Base-by-base conservation (phyloP, 2,329 filamentous ascomycete species). In the Ilyonectria sp. region DNA sequence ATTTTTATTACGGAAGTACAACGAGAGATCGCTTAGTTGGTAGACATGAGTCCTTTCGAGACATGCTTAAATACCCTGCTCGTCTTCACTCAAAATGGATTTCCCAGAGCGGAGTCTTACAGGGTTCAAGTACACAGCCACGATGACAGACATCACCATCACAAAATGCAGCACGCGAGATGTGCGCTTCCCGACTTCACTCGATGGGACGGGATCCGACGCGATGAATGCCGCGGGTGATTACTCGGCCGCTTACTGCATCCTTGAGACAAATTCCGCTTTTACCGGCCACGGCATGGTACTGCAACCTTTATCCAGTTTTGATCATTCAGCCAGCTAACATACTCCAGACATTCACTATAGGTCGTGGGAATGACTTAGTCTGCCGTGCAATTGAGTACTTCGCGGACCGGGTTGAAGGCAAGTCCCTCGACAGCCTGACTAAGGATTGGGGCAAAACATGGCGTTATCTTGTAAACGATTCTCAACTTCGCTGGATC, bases 141-240 rank as follows among this genome's bases (percentile, higher is more conserved):
- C 23, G 23, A 23, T 23, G 23, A 23, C 23, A 23, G 23, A 23
- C 23, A 23, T 23, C 23, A 4, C 23, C 23, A 23, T 23, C 23
- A 23, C 23, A 23, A 23, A 23, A 23, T 23, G 23, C 23, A 23
- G 23, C 4, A 23, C 23, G 23, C 23, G 23, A 83, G 72, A 92
- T 91, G 65, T 87, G 90, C 78, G 92, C 94, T 83, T 94, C 79
- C 92, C 92, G 81, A 98, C 94, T 15, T 97, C 94, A 46, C 90
- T 98, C 68, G 94, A 97, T 83, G 96, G 95, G 85, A 97, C 94
- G n/a, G 94, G 94, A 76, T 97, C 94, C 9, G 94, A 98, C 88
- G 95, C 94, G 77, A 98, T 97, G 95, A 97, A 98, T 78, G 93
- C 93, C 3, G 94, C 94, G 2, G 93, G 94, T 68, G 94, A 97